Base-by-base conservation (phyloP, 768 basidiomycete species). In the Pisolithus tinctorius region DNA sequence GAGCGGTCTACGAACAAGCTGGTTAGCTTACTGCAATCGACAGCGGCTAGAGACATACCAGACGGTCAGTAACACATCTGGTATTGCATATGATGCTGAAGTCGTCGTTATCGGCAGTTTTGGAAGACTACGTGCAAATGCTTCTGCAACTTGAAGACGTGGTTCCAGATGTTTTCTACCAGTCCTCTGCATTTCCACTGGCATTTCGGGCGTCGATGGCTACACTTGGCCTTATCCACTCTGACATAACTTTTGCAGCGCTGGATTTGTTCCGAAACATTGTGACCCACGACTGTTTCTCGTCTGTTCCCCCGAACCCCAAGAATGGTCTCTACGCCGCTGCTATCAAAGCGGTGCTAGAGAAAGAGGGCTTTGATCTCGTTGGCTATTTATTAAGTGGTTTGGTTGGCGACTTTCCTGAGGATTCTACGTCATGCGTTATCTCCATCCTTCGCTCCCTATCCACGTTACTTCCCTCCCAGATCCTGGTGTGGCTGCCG, bases 41-140 rank as follows among this genome's bases (percentile, higher is more conserved):
- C 88, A 58, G 65, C 76, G 6, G 81, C 90, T 16, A 71, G 79
- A 26, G 84, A 87, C 50, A 77, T 96, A 36, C 92, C 94, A 36
- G 96, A 98, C 70, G 84, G 96, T 97, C 60, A 63, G 88, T 63
- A n/a, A 4, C 14, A 9, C 39, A 23, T 34, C 34, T 34, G 34
- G 34, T 8, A 47, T 47, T 25, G 13, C 53, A 47, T 29, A 27
- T 29, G 50, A 10, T 8, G 17, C 27, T 36, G 43, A 41, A 31
- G 26, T 46, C 57, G 39, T 61, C 46, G 26, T 23, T n/a, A 26
- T 38, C 10, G 31, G 37, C 55, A 98, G 96, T 97, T 26, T 71
- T 99, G 61, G 95, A 98, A 66, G 96, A 99, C 63, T 98, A 94
- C 58, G 63, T 93, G 47, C 93, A 91, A 55, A 77, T 93, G 69